A percentile compares a stretch with the other conserved stretches of the same genome.
Evolutionary conservation across 1,284 basidiomycete genomes (phyloP).

Genomic region (Fomitopsis schrenkii): DNA sequence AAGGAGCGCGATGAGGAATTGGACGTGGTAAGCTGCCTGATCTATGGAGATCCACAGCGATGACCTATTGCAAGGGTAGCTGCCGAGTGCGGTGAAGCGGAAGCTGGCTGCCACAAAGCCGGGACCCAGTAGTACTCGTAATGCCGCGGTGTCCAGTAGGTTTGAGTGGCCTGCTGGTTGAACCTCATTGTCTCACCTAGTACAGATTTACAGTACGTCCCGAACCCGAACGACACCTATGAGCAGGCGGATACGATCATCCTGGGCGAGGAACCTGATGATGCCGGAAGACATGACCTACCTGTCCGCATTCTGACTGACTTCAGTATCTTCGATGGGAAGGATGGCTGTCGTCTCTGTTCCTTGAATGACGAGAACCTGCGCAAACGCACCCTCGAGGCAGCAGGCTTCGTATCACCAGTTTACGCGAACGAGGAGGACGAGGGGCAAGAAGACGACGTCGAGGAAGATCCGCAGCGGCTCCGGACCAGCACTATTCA

Average conservation of each 20-base stretch:
- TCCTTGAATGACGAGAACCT: constrained; percentile 21
- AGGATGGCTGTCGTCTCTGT: constrained; percentile 21
- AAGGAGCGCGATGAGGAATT: not conserved
- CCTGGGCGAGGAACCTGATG: constrained; percentile 29
- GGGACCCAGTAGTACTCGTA: too few species aligned
- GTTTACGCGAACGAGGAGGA: constrained; percentile 37
- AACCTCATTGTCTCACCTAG: not conserved
- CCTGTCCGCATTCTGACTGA: constrained; percentile 34
- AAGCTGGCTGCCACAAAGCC: not conserved
- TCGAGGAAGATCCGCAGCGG: constrained; percentile 26
- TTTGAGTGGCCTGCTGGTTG: not conserved
- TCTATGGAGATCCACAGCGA: not conserved
- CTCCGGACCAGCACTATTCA: constrained; percentile 33
- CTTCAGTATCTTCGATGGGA: constrained; percentile 38
- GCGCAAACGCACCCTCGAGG: constrained; percentile 21
- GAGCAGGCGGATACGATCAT: constrained; percentile 29
- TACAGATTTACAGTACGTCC: constrained; percentile 12
- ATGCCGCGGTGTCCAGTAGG: not conserved
- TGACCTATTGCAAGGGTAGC: not conserved
- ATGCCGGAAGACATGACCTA: constrained; percentile 21
- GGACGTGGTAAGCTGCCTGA: not conserved
- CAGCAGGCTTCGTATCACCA: constrained; percentile 33
- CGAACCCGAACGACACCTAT: constrained; percentile 24
- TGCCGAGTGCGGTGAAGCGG: not conserved
- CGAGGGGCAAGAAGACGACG: constrained; percentile 38